Percentiles rank a stretch among this genome's conserved stretches.
phyloP scores from a whole-genome alignment of 257 asterid species.

The Marsdenia floribunda region DNA sequence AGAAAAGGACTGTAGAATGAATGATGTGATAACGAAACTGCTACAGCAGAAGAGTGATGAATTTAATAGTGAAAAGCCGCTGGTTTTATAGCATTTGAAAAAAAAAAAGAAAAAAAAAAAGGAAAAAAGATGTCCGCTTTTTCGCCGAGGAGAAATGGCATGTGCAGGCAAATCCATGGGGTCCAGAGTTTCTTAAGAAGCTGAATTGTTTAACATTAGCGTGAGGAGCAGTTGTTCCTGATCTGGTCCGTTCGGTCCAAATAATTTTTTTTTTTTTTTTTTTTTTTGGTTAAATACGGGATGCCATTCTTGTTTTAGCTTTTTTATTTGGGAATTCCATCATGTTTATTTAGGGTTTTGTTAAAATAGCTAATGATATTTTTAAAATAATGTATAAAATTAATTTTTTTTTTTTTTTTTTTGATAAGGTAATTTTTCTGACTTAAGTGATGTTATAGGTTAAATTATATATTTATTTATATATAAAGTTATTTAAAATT shows the following conservation, averaged over 20 bases:
- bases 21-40: not conserved
- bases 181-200: constrained; percentile 1
- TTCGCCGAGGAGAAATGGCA: constrained; percentile 3
- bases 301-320: too few relatives aligned
- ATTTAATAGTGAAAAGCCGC: not conserved
- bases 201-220: not conserved
- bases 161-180: constrained; percentile 17
- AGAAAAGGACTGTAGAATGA: constrained; percentile 2
- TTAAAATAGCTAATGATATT: too few relatives aligned
- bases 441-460: too few relatives aligned
- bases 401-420: too few relatives aligned
- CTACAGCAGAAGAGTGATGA: not conserved
- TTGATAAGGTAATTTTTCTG: too few relatives aligned
- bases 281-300: too few relatives aligned
- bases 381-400: too few relatives aligned
- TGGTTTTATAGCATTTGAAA: not conserved
- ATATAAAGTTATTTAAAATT: too few relatives aligned
- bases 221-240: constrained; percentile 3
- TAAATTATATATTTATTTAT: too few relatives aligned
- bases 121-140: not conserved
- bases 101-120: not conserved
- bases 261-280: not conserved
- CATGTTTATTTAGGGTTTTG: too few relatives aligned
- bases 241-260: not conserved
- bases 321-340: too few relatives aligned